Conservation (phyloP, 495 filamentous ascomycete species). For the Hyaloscypha bicolor region DNA sequence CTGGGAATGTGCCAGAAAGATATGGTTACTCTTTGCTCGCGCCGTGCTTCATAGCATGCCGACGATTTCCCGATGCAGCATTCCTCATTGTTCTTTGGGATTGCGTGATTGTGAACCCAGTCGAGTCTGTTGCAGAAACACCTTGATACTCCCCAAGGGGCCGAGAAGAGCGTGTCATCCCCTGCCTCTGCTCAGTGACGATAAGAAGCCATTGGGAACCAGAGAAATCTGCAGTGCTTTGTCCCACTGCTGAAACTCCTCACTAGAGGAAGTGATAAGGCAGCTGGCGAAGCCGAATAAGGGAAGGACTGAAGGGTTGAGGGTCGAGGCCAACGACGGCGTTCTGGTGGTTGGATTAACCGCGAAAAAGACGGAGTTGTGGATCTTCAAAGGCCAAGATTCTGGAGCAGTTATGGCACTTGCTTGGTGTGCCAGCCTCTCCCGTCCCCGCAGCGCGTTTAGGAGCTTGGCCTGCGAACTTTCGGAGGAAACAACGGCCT, state of each 20-base stretch:
- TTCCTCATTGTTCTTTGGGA: not conserved
- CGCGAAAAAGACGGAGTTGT: not conserved
- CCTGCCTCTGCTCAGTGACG: not conserved
- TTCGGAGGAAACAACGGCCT: too few relatives aligned
- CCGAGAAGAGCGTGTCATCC: not conserved
- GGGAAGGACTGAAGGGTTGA: not conserved
- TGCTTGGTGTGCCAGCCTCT: too few relatives aligned
- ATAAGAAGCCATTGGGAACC: not conserved
- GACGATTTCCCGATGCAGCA: not conserved
- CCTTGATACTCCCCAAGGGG: not conserved
- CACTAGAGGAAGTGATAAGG: not conserved
- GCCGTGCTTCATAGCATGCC: not conserved
- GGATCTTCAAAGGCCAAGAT: not conserved
- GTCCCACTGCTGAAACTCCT: not conserved
- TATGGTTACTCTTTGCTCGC: not conserved
- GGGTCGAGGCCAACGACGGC: not conserved
- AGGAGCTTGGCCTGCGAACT: too few relatives aligned
- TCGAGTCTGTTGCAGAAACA: not conserved
- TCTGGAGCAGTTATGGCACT: not conserved
- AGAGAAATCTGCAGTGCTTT: not conserved
- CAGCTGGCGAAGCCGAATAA: not conserved
- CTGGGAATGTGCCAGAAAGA: not conserved
- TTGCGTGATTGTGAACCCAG: conserved; percentile 1
- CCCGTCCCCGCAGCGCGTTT: too few relatives aligned
- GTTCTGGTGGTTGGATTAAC: not conserved